Evolutionary conservation across 176 grass and related monocot genomes (phyloP).

Genomic region (Carex kokanica): DNA sequence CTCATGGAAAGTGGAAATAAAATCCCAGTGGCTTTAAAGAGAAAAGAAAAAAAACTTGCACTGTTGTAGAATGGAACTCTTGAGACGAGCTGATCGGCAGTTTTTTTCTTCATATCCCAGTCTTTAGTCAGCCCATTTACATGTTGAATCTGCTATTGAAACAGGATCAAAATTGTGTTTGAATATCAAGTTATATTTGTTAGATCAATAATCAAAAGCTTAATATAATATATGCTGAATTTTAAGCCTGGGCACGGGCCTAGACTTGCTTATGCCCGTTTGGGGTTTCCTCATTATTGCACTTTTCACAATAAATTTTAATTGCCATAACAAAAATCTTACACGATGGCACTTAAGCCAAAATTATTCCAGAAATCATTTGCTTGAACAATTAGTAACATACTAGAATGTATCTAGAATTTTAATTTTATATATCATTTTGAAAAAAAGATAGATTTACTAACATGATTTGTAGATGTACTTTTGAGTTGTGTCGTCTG

Average conservation of each 20-base stretch:
- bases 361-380: neutral
- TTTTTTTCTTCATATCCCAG: slow-evolving; percentile 66
- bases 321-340: neutral
- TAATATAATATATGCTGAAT: too few species aligned
- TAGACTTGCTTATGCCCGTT: neutral
- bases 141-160: slow-evolving; percentile 60
- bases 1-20: neutral
- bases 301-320: neutral
- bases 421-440: neutral
- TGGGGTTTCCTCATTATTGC: neutral
- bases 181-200: neutral
- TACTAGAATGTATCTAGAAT: neutral
- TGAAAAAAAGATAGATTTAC: neutral
- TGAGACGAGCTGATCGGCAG: slow-evolving; percentile 56
- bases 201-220: too few species aligned
- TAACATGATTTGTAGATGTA: slow-evolving; percentile 52
- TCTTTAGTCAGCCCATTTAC: slow-evolving; percentile 66
- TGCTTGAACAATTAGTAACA: neutral
- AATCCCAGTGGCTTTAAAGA: neutral
- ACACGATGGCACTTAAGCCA: neutral
- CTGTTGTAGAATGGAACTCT: slow-evolving; percentile 77
- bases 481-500: slow-evolving; percentile 59
- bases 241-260: too few species aligned
- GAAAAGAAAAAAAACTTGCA: slow-evolving; percentile 29
- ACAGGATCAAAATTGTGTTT: neutral